A percentile compares a stretch with the other conserved stretches of the same genome.
Conservation (phyloP, 108 stramenopile genomes). For the Nannochloropsis granulata region DNA sequence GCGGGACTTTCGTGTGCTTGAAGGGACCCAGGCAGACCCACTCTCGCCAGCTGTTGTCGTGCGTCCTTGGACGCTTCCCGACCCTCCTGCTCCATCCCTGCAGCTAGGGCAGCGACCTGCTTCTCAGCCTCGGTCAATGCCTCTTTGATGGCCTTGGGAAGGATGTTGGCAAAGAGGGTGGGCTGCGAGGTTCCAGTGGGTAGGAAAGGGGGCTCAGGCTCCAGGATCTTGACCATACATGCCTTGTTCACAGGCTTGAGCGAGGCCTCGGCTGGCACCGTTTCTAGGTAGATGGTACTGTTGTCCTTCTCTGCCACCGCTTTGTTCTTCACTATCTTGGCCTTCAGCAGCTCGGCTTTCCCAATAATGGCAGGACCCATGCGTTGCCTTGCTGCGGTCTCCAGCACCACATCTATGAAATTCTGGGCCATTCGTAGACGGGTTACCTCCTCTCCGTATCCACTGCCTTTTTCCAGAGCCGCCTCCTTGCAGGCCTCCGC, state of each 20-base stretch:
- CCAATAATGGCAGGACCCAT: neutral
- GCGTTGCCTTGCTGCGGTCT: neutral
- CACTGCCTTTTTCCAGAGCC: neutral
- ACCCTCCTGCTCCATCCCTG: neutral
- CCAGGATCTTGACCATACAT: constrained; percentile 4
- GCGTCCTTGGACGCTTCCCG: constrained; percentile 2
- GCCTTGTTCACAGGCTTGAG: neutral
- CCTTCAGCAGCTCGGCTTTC: neutral
- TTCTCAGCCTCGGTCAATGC: neutral
- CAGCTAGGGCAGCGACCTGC: neutral
- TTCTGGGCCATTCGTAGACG: neutral
- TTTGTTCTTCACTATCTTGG: neutral
- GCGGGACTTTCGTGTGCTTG: constrained; percentile 18
- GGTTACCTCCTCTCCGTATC: neutral
- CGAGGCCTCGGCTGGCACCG: neutral
- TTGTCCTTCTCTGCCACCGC: neutral
- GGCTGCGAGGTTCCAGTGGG: neutral
- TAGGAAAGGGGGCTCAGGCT: neutral
- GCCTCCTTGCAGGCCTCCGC: neutral
- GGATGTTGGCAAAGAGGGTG: constrained; percentile 1
- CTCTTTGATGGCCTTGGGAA: constrained; percentile 10
- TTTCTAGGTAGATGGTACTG: constrained; percentile 15
- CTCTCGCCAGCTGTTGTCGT: constrained; percentile 7
- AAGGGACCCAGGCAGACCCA: constrained; percentile 13
- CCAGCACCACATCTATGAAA: neutral